Evolutionary conservation across 495 filamentous ascomycete species (phyloP).

Genomic region (Penicillium cataractarum): DNA sequence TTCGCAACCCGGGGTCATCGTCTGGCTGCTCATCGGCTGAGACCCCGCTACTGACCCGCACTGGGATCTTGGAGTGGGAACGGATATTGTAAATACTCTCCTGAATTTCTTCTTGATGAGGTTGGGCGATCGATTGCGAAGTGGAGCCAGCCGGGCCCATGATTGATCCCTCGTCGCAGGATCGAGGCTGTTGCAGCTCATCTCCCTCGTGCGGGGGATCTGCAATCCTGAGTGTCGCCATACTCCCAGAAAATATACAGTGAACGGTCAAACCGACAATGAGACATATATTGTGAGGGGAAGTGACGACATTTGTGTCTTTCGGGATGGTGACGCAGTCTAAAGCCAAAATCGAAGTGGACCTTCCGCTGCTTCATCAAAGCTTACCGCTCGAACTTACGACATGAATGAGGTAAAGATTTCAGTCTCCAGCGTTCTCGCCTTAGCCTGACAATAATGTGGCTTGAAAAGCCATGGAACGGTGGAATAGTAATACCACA

Average conservation of each 20-base stretch:
- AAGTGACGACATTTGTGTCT: too few species aligned
- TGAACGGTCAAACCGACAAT: not conserved
- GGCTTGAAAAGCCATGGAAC: too few species aligned
- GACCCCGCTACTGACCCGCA: constrained; percentile 1
- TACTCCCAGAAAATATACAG: not conserved
- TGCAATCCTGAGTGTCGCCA: not conserved
- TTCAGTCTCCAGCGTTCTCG: too few species aligned
- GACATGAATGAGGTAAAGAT: too few species aligned
- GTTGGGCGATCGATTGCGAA: not conserved
- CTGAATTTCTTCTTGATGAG: not conserved
- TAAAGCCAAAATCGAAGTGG: too few species aligned
- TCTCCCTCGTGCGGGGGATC: not conserved
- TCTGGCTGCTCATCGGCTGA: constrained; percentile 15
- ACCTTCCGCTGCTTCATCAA: too few species aligned
- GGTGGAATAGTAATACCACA: too few species aligned
- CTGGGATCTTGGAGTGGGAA: not conserved
- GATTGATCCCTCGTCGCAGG: not conserved
- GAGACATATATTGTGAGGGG: not conserved
- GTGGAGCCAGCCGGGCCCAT: not conserved
- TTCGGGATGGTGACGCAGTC: too few species aligned
- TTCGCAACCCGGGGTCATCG: constrained; percentile 24
- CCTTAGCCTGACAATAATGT: too few species aligned
- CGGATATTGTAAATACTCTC: constrained; percentile 8
- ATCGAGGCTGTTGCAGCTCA: not conserved
- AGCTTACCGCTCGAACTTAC: too few species aligned